phyloP scores from a whole-genome alignment of 352 stramenopile genomes.

The Plasmopara muralis region DNA sequence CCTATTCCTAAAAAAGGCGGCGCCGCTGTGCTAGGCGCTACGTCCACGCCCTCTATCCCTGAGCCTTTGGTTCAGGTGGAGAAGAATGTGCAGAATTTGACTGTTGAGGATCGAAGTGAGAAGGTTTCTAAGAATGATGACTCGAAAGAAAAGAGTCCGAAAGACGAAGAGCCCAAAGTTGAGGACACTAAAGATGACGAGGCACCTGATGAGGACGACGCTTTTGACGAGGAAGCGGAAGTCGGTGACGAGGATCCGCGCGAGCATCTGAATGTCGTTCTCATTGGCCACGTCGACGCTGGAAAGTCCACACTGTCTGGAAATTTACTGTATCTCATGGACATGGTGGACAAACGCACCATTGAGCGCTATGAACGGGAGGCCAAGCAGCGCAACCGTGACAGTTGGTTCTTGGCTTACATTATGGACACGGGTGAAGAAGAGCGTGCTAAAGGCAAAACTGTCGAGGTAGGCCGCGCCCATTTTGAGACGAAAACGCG shows the following conservation, averaged over 20 bases:
- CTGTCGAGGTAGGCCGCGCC: conserved; percentile 88
- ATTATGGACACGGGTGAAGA: conserved; percentile 99
- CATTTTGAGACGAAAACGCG: conserved; percentile 95
- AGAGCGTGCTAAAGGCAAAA: conserved; percentile 92
- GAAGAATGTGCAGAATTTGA: conserved; percentile 27
- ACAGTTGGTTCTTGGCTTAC: conserved; percentile 94
- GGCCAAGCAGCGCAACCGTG: conserved; percentile 89
- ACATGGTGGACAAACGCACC: conserved; percentile 98
- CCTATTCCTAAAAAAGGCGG: conserved; percentile 66
- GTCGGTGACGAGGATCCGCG: conserved; percentile 90
- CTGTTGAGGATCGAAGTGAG: conserved; percentile 17
- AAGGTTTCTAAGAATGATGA: conserved; percentile 25
- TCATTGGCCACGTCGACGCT: conserved; percentile 99
- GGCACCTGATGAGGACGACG: conserved; percentile 37
- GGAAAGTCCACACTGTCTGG: conserved; percentile 97
- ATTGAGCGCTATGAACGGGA: conserved; percentile 99
- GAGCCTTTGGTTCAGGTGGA: conserved; percentile 15
- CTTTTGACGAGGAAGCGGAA: conserved; percentile 56
- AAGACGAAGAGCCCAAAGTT: conserved; percentile 21
- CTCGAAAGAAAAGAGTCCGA: conserved; percentile 6
- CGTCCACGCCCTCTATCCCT: conserved; percentile 16
- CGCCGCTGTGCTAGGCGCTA: conserved; percentile 29
- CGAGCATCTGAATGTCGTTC: conserved; percentile 98
- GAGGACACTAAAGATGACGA: conserved; percentile 16
- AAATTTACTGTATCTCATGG: conserved; percentile 98